Evolutionary conservation across 495 filamentous ascomycete species (phyloP).

Genomic region (Penicillium canescens): DNA sequence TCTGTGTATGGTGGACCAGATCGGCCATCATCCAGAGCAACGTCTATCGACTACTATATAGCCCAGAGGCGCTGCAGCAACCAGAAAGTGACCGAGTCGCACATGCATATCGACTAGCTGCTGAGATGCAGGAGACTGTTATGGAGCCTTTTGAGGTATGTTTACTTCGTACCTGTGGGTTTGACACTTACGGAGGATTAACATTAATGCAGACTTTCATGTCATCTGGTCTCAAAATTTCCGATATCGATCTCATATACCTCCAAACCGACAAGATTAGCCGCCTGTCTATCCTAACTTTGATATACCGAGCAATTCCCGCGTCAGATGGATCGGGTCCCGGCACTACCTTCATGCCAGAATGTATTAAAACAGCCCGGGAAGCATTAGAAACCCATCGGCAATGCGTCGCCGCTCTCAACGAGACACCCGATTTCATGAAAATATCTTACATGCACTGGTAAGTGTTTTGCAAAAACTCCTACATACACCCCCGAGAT

Average conservation of each 20-base stretch:
- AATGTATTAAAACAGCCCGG: constrained; percentile 62
- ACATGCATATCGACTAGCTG: constrained; percentile 33
- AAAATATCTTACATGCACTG: constrained; percentile 64
- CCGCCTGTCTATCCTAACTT: constrained; percentile 51
- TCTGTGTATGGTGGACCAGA: constrained; percentile 48
- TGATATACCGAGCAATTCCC: constrained; percentile 65
- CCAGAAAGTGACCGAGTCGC: constrained; percentile 43
- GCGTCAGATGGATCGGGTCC: constrained; percentile 32
- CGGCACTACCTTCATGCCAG: constrained; percentile 51
- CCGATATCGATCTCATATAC: constrained; percentile 45
- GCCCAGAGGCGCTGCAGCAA: constrained; percentile 55
- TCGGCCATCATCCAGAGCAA: constrained; percentile 57
- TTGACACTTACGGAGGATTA: neutral
- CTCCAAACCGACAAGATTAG: constrained; percentile 56
- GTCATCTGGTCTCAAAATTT: constrained; percentile 6
- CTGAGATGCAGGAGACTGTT: constrained; percentile 31
- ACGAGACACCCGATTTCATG: constrained; percentile 41
- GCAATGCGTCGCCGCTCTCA: constrained; percentile 47
- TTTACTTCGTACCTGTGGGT: neutral
- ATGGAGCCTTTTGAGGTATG: constrained; percentile 37
- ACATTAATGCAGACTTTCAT: constrained; percentile 17
- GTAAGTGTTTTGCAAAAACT: constrained; percentile 33
- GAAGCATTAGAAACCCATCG: constrained; percentile 55
- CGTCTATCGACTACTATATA: constrained; percentile 62
- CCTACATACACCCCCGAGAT: neutral